Evolutionary conservation across 2,329 filamentous ascomycete species (phyloP), one percentile per base, ranked within the genome.

Genomic region (Scedosporium apiospermum): DNA sequence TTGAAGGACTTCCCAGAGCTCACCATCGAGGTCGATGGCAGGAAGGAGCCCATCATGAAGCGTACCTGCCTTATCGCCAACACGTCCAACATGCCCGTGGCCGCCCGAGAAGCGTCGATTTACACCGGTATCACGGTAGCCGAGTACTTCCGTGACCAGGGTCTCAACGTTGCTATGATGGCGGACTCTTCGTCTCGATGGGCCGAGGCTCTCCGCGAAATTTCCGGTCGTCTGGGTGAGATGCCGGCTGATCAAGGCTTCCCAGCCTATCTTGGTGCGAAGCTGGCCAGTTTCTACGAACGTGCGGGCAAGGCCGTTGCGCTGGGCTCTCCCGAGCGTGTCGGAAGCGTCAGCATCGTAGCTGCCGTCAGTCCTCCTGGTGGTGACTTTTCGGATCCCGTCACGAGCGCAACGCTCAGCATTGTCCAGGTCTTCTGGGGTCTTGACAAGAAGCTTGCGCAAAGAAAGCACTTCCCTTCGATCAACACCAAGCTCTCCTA

Each of bases 391-490:
- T 97, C 95, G 57, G 95, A 99, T 78, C 95, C 95, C 21, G 95
- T 99, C 72, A 99, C 95, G 14, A 91, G 86, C 65, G 89, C 90
- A 67, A 99, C 95, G 21, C 87, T 99, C 58, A 86, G 90, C 85
- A 99, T 99, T 72, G 95, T 99, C 71, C 95, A 99, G 76, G 95
- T 99, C 69, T 99, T 99, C 82, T 99, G 95, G 95, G 95, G 95
- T 83, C 85, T 98, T 60, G 95, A 99, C 83, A 98, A 99, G 88
- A 98, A 98, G 82, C 88, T 99, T 65, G 95, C 95, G 23, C 95
- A 98, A 80, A 88, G 95, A 71, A 99, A 99, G 81, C 95, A 99
- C 78, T 99, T 99, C 83, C 95, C 95, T 5, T 97, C 93, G 38
- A 93, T 99, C 81, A 99, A 99, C 82, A 98, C 95, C 7, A 86